These are phyloP conservation scores for Hylodesmum podocarpum DNA, from an alignment of 306 rosid genomes.

Conservation along the genomic window DNA sequence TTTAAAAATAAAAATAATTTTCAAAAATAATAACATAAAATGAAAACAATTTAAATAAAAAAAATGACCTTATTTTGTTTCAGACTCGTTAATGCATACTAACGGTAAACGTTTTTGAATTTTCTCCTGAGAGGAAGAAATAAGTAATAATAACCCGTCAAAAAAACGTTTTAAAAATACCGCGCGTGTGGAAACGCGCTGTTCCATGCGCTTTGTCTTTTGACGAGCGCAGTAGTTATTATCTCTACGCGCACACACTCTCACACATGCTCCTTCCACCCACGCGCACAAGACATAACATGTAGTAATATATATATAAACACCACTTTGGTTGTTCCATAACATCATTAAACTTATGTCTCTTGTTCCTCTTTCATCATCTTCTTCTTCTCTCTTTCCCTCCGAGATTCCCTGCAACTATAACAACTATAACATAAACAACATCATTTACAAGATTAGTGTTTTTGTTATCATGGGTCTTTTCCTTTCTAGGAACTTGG, in stretches of 20 bases:
- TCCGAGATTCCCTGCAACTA: not conserved
- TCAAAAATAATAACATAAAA: too few relatives aligned
- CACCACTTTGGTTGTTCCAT: not conserved
- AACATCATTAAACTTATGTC: not conserved
- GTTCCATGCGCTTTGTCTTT: not conserved
- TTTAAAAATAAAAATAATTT: too few relatives aligned
- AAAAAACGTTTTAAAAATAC: not conserved
- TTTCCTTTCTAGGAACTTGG: slow-evolving; percentile 50
- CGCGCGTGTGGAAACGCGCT: slow-evolving; percentile 41
- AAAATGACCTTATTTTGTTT: too few relatives aligned
- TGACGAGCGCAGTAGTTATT: not conserved
- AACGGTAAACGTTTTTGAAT: not conserved
- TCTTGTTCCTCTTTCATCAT: not conserved
- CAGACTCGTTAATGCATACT: too few relatives aligned
- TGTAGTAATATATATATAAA: not conserved
- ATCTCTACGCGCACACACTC: slow-evolving; percentile 27
- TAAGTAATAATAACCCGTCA: not conserved
- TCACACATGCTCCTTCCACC: too few relatives aligned
- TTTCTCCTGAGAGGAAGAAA: not conserved
- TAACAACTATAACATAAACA: not conserved
- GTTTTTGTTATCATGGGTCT: slow-evolving; percentile 82
- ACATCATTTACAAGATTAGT: not conserved
- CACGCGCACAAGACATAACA: not conserved
- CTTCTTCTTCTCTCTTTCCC: not conserved
- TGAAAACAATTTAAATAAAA: too few relatives aligned